Percentiles rank a stretch among this genome's conserved stretches.
Evolutionary conservation across 257 asterid genomes (phyloP).

Genomic region (Nemophila menziesii): DNA sequence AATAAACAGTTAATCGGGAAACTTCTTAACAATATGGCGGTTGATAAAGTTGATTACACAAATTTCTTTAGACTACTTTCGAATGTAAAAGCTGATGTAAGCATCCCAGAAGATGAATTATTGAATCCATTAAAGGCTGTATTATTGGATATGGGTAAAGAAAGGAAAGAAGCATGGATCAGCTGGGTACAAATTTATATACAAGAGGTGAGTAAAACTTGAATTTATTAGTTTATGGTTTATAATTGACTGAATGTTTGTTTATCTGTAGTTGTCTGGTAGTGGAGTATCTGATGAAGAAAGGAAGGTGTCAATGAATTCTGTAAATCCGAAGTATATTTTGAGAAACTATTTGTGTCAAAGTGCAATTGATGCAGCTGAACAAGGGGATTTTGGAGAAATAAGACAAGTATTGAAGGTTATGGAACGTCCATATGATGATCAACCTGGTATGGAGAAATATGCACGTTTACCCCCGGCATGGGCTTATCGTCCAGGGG

Average conservation of each 20-base stretch:
- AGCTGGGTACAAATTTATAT: conserved; percentile 76
- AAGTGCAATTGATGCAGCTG: conserved; percentile 93
- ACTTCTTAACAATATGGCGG: conserved; percentile 91
- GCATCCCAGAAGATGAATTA: conserved; percentile 50
- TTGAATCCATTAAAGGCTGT: conserved; percentile 81
- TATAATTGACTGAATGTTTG: conserved; percentile 1
- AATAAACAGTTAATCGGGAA: conserved; percentile 75
- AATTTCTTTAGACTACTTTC: conserved; percentile 91
- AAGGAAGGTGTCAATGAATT: conserved; percentile 74
- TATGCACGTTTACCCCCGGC: conserved; percentile 94
- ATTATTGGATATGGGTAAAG: conserved; percentile 87
- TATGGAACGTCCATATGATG: conserved; percentile 67
- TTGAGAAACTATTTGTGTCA: conserved; percentile 90
- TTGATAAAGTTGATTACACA: conserved; percentile 97
- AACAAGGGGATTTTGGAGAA: conserved; percentile 77
- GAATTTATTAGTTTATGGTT: background rate
- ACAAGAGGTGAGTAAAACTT: conserved; percentile 49
- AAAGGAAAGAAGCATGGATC: conserved; percentile 90
- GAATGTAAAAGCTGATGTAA: conserved; percentile 62
- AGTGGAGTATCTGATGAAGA: conserved; percentile 50
- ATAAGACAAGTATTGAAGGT: conserved; percentile 60
- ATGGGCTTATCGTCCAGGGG: conserved; percentile 98
- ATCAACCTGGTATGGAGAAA: conserved; percentile 95
- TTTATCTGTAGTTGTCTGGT: conserved; percentile 38
- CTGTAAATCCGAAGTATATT: conserved; percentile 75